phyloP scores from a whole-genome alignment of 805 yeast species.

The Komagataella kurtzmanii region DNA sequence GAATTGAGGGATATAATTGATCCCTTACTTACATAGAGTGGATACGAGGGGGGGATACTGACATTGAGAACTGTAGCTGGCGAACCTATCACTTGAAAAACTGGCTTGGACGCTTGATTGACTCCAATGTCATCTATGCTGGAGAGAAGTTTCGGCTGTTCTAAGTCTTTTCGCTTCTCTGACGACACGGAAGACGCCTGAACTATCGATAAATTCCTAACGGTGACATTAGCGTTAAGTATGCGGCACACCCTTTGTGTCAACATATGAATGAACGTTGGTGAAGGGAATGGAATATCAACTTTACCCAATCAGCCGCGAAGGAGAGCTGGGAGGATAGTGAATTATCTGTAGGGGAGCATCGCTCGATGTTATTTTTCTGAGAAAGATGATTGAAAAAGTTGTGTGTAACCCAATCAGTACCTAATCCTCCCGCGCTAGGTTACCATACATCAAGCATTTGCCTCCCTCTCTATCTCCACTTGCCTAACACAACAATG shows the following conservation, averaged over 20 bases:
- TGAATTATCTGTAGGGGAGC: neutral
- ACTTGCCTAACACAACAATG: slow-evolving; percentile 29
- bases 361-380: neutral
- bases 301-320: neutral
- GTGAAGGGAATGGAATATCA: neutral
- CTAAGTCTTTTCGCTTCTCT: neutral
- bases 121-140: neutral
- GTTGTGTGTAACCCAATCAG: neutral
- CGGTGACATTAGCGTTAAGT: neutral
- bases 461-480: neutral
- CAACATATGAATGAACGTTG: neutral
- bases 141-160: neutral
- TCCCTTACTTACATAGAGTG: slow-evolving; percentile 33
- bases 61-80: neutral
- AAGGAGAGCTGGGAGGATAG: neutral
- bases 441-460: neutral
- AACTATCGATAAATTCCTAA: neutral
- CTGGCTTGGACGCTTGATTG: neutral
- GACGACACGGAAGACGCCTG: neutral
- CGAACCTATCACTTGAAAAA: neutral
- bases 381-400: neutral
- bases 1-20: slow-evolving; percentile 34
- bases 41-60: slow-evolving; percentile 37
- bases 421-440: neutral
- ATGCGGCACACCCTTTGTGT: neutral